Base-by-base conservation (phyloP, 2,329 filamentous ascomycete genomes). In the Coniella lustricola region DNA sequence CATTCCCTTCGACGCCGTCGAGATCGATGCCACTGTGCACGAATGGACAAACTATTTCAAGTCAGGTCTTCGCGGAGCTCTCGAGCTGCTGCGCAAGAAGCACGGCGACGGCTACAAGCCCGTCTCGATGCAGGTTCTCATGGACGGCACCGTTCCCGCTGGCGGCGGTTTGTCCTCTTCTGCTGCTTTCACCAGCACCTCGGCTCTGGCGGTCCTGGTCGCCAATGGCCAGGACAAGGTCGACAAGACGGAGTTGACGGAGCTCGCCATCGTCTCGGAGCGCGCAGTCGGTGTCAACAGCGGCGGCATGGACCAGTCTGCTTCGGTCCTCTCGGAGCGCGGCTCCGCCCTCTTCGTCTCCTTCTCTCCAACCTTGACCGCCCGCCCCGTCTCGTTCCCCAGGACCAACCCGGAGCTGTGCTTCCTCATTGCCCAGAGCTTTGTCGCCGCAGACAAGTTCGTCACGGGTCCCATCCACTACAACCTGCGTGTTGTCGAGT, bases 31-130 rank as follows among this genome's bases (percentile, higher is more conserved):
- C 7, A 82, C 81, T 16, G 79, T 85, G 57, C 86, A 94, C 56
- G 90, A 96, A 69, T 98, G 93, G 93, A 87, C 89, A 50, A 98
- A 97, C 66, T 98, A 98, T 75, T 97, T 98, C 79, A 94, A 93
- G 71, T 87, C 89, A 46, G 93, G 93, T 0, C 73, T 97, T 43
- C 75, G 81, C 32, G 93, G 90, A 25, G 91, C 91, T 1, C 69
- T 95, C 48, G 79, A 87, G 59, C 74, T 95, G 51, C 71, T 98
- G 55, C 76, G 81, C 62, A 80, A 82, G 67, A 84, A 84, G 63
- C 62, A 75, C 25, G 78, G 79, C 31, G 59, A 57, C 38, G 70
- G 73, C 40, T 85, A 89, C 62, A 74, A 73, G 37, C 84, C 88
- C 2, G 76, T 77, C 42, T 85, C 86, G 59, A 89, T 98, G 84